Conservation (phyloP, 169 alveolate genomes). For the Plasmodium adleri region DNA sequence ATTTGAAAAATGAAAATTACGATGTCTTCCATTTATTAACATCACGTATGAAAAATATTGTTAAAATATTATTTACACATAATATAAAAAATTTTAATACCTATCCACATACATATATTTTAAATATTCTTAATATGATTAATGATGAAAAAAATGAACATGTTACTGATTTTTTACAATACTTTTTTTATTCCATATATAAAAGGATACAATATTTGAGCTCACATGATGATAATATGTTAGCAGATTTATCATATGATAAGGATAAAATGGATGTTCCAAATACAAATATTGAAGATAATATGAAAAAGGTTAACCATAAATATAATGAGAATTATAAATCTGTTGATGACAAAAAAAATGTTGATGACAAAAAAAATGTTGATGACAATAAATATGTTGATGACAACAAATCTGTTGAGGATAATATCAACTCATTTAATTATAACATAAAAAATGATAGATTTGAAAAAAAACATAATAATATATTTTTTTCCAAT, state of each 20-base stretch:
- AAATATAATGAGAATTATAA: not conserved
- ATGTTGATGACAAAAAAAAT: not conserved
- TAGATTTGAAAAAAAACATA: not conserved
- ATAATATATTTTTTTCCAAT: not conserved
- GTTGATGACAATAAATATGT: too few relatives aligned
- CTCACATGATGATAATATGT: not conserved
- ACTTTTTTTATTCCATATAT: conserved; percentile 38
- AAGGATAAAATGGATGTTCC: too few relatives aligned
- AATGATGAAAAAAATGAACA: conserved; percentile 17
- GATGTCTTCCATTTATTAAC: conserved; percentile 38
- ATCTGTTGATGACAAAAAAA: not conserved
- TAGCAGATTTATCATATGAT: too few relatives aligned
- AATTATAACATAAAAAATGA: not conserved
- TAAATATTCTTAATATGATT: conserved; percentile 16
- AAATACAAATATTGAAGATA: not conserved
- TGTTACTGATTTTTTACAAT: not conserved
- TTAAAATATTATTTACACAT: conserved; percentile 1
- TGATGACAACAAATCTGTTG: not conserved
- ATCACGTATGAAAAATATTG: conserved; percentile 18
- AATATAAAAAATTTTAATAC: conserved; percentile 32
- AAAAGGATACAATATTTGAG: conserved; percentile 6
- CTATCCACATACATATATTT: conserved; percentile 42
- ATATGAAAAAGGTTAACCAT: not conserved
- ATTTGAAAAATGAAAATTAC: conserved; percentile 47
- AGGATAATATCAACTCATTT: not conserved